Conservation (phyloP, 2,329 filamentous ascomycete species). For the Colletotrichum sp. region DNA sequence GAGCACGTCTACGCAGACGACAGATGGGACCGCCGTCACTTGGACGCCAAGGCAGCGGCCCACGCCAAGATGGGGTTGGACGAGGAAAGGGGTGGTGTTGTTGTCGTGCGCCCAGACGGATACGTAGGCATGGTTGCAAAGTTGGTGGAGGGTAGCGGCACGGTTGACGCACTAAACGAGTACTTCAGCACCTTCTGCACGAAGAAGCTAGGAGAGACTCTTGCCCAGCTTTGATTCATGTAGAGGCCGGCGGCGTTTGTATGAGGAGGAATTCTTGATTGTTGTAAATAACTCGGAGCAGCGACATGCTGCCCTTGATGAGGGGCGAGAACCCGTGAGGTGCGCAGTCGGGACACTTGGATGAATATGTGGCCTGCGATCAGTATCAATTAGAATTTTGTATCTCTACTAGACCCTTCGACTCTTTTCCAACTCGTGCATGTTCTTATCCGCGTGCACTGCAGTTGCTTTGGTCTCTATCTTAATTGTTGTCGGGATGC, state of each 20-base stretch:
- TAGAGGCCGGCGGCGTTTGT: neutral
- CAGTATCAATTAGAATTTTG: neutral
- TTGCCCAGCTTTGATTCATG: constrained; percentile 40
- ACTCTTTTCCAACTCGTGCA: neutral
- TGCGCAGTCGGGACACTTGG: neutral
- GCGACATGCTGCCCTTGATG: neutral
- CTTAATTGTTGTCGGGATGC: neutral
- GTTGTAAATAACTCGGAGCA: neutral
- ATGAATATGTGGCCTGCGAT: neutral
- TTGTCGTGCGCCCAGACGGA: constrained; percentile 86
- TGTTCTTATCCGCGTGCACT: neutral
- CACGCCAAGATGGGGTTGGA: constrained; percentile 88
- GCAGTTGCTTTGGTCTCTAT: neutral
- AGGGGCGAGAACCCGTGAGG: neutral
- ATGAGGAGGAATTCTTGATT: neutral
- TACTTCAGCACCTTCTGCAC: constrained; percentile 80
- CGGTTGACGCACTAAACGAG: constrained; percentile 79
- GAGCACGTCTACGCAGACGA: constrained; percentile 90
- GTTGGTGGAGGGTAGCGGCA: constrained; percentile 77
- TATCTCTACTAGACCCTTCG: neutral
- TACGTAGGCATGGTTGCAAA: constrained; percentile 81
- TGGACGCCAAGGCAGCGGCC: constrained; percentile 73
- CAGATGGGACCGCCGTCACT: constrained; percentile 72
- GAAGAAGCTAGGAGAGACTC: constrained; percentile 55
- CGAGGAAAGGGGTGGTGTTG: constrained; percentile 74